Conservation (phyloP, 2,329 filamentous ascomycete species). For the Ascochyta clinopodiicola region DNA sequence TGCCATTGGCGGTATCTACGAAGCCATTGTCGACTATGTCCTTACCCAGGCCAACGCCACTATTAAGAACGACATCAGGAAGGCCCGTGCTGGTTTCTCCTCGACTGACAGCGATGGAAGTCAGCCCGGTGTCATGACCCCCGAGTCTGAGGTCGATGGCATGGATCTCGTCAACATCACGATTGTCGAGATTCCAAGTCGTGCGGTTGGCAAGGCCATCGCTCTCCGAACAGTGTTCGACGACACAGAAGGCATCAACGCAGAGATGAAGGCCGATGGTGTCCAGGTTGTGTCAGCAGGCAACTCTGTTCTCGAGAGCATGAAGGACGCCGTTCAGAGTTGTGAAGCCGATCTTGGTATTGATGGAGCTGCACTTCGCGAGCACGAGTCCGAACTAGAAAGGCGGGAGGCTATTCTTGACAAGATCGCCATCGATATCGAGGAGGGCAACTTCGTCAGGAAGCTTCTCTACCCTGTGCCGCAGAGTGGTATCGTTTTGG, state of each 20-base stretch:
- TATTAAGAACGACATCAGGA: constrained; percentile 76
- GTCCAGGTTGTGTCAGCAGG: constrained; percentile 75
- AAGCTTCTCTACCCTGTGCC: constrained; percentile 80
- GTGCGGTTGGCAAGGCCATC: constrained; percentile 83
- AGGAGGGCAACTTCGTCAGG: constrained; percentile 82
- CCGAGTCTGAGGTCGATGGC: constrained; percentile 73
- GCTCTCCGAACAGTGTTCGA: constrained; percentile 91
- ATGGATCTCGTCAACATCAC: constrained; percentile 89
- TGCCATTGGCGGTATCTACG: constrained; percentile 86
- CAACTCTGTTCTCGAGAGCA: constrained; percentile 85
- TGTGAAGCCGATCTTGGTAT: constrained; percentile 82
- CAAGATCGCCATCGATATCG: constrained; percentile 81
- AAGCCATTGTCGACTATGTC: constrained; percentile 94
- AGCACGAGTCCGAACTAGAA: constrained; percentile 80
- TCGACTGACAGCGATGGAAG: constrained; percentile 65
- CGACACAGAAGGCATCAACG: constrained; percentile 88
- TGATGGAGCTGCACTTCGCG: constrained; percentile 69
- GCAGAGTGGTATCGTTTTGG: constrained; percentile 80
- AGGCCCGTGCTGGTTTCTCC: constrained; percentile 69
- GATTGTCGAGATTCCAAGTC: constrained; percentile 82
- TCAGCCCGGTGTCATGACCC: constrained; percentile 65
- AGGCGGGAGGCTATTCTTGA: constrained; percentile 84
- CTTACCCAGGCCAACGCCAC: constrained; percentile 86
- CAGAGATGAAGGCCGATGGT: constrained; percentile 96
- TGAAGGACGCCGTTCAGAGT: constrained; percentile 79